Evolutionary conservation across 1,284 basidiomycete species (phyloP), one percentile per base, ranked within the genome.

Genomic region (Stygiomarasmius scandens): DNA sequence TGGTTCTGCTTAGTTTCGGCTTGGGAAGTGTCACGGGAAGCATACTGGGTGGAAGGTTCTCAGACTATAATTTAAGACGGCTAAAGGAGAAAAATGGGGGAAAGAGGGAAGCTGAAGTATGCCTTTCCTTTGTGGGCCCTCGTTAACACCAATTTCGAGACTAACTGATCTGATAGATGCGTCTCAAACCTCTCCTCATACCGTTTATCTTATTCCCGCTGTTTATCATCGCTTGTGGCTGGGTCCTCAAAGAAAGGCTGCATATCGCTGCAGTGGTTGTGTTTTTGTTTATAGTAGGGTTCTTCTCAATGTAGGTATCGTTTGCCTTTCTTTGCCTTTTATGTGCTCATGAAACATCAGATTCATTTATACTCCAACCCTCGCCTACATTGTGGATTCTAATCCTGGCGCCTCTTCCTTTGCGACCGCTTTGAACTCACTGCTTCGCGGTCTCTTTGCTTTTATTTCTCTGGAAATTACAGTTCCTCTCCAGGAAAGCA

Each of bases 361-460:
- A 60, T 89, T 83, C 80, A 83, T 85, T 23, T 90, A 91, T 67
- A 73, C 86, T 14, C 86, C 85, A 59, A 86, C 87, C 0, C 72
- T 93, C 32, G 84, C 89, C 0, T 92, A 91, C 65, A 78, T 92
- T 49, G 87, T 92, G 6, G 91, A 94, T 66, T 84, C 89, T 2
- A 93, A 93, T 66, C 74, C 76, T 2, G 92, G 92, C 5, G 80
- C 89, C 19, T 88, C 88, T 0, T 83, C 86, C 1, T 83, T 81
- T 16, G 89, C 88, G 2, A 83, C 90, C 3, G 87, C 90, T 0
- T 73, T 79, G n/a, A 93, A 93, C 68, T 89, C 87, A 58, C 78
- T 75, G 22, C 88, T 89, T 69, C 80, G 91, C 41, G 90, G 92
- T 1, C 49, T 85, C 1, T 76, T 81, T 2, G 92, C 89, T 12